Evolutionary conservation across 495 filamentous ascomycete genomes (phyloP).

Genomic region (Penicillium herquei): DNA sequence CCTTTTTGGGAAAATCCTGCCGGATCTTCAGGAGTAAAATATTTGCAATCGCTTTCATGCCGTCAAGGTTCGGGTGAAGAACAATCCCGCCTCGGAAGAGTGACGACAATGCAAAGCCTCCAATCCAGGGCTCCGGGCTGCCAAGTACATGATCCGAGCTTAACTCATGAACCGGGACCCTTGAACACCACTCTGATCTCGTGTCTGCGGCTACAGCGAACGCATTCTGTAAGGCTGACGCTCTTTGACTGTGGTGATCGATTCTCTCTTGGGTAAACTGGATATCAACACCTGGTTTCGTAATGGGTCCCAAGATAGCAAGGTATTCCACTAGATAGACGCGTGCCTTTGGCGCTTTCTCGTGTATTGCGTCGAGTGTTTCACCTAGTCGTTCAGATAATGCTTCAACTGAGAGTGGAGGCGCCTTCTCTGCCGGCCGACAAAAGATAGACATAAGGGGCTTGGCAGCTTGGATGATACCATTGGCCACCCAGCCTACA

Average conservation of each 20-base stretch:
- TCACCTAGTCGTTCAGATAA: conserved; percentile 29
- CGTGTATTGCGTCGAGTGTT: conserved; percentile 38
- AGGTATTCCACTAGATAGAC: conserved; percentile 46
- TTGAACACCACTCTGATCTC: conserved; percentile 30
- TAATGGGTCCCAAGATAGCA: conserved; percentile 36
- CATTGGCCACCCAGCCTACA: neutral
- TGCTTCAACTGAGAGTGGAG: conserved; percentile 16
- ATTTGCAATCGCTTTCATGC: conserved; percentile 34
- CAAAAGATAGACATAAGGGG: neutral
- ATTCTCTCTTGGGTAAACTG: conserved; percentile 34
- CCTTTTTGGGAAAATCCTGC: neutral
- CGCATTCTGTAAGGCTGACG: conserved; percentile 26
- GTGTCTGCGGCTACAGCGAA: conserved; percentile 25
- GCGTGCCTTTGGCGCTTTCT: conserved; percentile 29
- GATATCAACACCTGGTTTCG: conserved; percentile 29
- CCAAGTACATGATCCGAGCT: conserved; percentile 38
- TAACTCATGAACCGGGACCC: conserved; percentile 18
- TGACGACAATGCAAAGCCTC: conserved; percentile 25
- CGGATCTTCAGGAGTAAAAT: conserved; percentile 13
- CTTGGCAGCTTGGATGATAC: neutral
- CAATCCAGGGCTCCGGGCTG: conserved; percentile 35
- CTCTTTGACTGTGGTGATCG: conserved; percentile 28
- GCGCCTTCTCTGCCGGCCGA: neutral
- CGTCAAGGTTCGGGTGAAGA: conserved; percentile 33
- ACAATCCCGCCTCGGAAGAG: conserved; percentile 13